Base-by-base conservation (phyloP, 768 basidiomycete genomes). In the Arthromyces matolae region DNA sequence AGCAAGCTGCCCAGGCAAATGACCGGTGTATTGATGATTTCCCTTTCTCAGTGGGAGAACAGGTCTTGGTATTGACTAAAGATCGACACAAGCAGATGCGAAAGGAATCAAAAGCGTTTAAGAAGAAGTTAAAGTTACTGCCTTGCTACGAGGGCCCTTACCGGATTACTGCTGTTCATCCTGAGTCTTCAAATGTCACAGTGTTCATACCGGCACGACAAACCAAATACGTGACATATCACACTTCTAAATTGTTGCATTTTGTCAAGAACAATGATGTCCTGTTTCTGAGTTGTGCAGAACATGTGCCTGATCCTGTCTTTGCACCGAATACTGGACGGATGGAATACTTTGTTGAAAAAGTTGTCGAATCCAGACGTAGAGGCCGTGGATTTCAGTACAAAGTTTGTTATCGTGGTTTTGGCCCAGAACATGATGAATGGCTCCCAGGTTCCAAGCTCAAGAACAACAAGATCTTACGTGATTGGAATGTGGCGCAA, bases 381-480 rank as follows among this genome's bases (percentile, higher is more conserved):
- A 34, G 50, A 0, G 62, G 67, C 0, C 39, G 57, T 0, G 60
- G 64, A 0, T 44, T 9, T 3, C 60, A 62, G 48, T 71, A 63
- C 48, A 51, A 67, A 0, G 64, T 73, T 0, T 45, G 55, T 0
- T 73, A 64, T 65, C 4, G 19, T 3, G 67, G 67, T 1, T 65
- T 62, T 29, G 57, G 60, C 0, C 35, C 51, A 1, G 56, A 59
- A 4, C 32, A 61, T 14, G 55, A 69, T 42, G 10, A 28, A 3
- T 71, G 64, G 68, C 43, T 69, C 8, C 46, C 61, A 0, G 45
- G 53, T 5, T 6, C 12, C 1, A 50, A 61, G 29, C 43, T 69
- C 0, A 28, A 58, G 6, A 55, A 69, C n/a, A 54, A 46, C 12
- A 47, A 46, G 10, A 55, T 50, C 0, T 32, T 64, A 5, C 54